These are phyloP conservation scores for Poronia punctata DNA, from an alignment of 495 filamentous ascomycete species.

Conservation along the genomic window DNA sequence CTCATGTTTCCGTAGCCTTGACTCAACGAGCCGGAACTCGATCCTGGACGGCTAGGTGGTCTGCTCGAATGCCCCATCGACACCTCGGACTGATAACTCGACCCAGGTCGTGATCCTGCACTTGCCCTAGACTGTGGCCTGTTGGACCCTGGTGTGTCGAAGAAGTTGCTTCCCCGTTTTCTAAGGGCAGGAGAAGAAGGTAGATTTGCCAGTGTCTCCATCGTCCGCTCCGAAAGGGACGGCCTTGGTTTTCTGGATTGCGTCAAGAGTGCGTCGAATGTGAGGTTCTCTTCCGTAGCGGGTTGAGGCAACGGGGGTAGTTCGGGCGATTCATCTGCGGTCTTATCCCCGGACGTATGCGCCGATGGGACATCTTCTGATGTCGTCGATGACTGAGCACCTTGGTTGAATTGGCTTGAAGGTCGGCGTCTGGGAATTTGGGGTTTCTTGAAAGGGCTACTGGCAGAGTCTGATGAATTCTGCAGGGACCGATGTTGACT, in stretches of 20 bases:
- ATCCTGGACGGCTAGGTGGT: constrained; percentile 33
- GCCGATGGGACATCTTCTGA: constrained; percentile 8
- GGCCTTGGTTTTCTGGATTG: constrained; percentile 22
- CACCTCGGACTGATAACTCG: constrained; percentile 37
- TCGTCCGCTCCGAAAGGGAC: constrained; percentile 41
- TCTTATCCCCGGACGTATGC: constrained; percentile 8
- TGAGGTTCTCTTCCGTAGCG: constrained; percentile 13
- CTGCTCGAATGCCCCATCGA: constrained; percentile 24
- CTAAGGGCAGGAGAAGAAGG: constrained; percentile 42
- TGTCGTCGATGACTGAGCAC: constrained; percentile 6
- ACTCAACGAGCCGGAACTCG: constrained; percentile 31
- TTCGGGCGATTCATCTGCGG: constrained; percentile 14
- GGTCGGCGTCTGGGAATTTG: constrained; percentile 15
- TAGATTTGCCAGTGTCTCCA: constrained; percentile 40
- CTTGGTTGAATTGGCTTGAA: constrained; percentile 15
- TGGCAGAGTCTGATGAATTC: constrained; percentile 9
- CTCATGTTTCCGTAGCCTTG: constrained; percentile 21
- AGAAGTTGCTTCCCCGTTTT: constrained; percentile 30
- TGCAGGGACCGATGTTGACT: constrained; percentile 8
- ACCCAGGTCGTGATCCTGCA: constrained; percentile 31
- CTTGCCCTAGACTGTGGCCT: constrained; percentile 31
- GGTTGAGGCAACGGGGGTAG: constrained; percentile 18
- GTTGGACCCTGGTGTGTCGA: constrained; percentile 18
- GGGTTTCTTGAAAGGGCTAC: constrained; percentile 19
- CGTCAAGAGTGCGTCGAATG: constrained; percentile 16